Evolutionary conservation across 2,329 filamentous ascomycete species (phyloP).

Genomic region (Cyclaneusma minus): DNA sequence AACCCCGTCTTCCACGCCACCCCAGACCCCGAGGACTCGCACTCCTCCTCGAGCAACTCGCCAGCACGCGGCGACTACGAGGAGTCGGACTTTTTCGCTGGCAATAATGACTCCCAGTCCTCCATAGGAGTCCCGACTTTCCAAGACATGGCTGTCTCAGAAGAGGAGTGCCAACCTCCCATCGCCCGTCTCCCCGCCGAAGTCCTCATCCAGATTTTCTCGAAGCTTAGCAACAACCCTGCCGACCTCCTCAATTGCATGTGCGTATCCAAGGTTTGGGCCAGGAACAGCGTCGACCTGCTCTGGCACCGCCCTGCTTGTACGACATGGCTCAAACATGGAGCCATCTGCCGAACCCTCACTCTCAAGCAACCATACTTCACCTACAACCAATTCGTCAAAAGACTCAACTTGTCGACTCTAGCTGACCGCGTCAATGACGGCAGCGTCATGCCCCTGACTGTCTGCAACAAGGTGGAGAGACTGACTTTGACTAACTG

Average conservation of each 20-base stretch:
- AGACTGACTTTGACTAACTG: constrained; percentile 87
- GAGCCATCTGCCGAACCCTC: constrained; percentile 67
- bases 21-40: constrained; percentile 16
- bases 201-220: constrained; percentile 84
- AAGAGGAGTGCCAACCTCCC: constrained; percentile 57
- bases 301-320: constrained; percentile 92
- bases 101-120: constrained; percentile 82
- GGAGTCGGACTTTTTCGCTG: constrained; percentile 85
- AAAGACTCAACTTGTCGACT: constrained; percentile 76
- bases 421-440: constrained; percentile 67
- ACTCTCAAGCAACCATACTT: constrained; percentile 64
- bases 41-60: constrained; percentile 48
- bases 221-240: constrained; percentile 59
- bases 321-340: constrained; percentile 69
- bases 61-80: constrained; percentile 66
- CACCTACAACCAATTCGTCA: constrained; percentile 78
- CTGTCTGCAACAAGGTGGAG: constrained; percentile 79
- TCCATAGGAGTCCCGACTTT: constrained; percentile 72
- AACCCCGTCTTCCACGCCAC: constrained; percentile 11
- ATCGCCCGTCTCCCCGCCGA: constrained; percentile 81
- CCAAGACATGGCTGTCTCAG: constrained; percentile 55
- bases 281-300: constrained; percentile 78
- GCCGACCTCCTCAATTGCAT: constrained; percentile 74
- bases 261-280: constrained; percentile 90
- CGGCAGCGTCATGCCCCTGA: constrained; percentile 70